Base-by-base conservation (phyloP, 306 rosid species). In the Casuarina glauca region DNA sequence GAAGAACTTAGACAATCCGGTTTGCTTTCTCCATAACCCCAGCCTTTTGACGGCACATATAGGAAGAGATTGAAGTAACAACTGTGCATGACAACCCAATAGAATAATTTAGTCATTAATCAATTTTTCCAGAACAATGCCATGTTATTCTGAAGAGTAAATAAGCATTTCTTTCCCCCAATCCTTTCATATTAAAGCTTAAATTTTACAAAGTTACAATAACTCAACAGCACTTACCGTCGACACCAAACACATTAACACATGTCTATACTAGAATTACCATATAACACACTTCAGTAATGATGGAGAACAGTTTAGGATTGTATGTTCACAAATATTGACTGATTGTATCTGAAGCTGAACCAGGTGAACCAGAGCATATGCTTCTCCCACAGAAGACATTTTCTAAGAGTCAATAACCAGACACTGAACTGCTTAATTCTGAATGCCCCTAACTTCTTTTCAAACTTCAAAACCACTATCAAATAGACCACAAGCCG, bases 1-100 rank as follows among this genome's bases (percentile, higher is more conserved):
- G 32, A 79, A 74, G 51, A 79, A 83, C 80, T 72, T 79, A 53
- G 80, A 78, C 86, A 77, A 81, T 76, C 86, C 76, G 80, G 84
- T 81, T 64, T 79, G 64, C 73, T 85, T 83, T 79, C 81, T 80
- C 84, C 39, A 76, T 72, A 79, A 84, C 81, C 78, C 77, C 83
- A 61, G 58, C 62, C 45, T 68, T 26, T 69, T 53, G 66, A 81
- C 46, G 53, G 75, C 72, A 84, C 71, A 85, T 76, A 78, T 46
- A 73, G 74, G 78, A 74, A n/a, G 54, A 69, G 16, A 20, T 67
- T 42, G 68, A 67, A 62, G 19, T 42, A 79, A 74, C 73, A 19
- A 48, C 19, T 57, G 67, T 36, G 72, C 43, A 42, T 38, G 53
- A 61, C 62, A 76, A 52, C 45, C 38, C 50, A 11, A 60, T 46